A percentile compares a stretch with the other conserved stretches of the same genome.
These are phyloP conservation scores for Silybum marianum DNA, from an alignment of 129 eudicot genomes.

Conservation along the genomic window DNA sequence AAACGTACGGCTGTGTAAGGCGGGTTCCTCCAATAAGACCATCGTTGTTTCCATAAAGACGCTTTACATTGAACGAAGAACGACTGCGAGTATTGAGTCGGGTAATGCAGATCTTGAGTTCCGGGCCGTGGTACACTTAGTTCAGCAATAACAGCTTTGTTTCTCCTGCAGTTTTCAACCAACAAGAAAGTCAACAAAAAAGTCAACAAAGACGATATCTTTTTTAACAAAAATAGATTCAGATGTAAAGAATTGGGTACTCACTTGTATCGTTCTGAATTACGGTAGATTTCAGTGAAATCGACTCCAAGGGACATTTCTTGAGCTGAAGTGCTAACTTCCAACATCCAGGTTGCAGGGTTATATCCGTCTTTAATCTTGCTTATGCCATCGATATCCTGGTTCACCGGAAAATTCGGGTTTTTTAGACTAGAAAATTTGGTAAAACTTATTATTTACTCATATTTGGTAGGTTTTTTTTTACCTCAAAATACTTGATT, in stretches of 20 bases:
- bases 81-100: conserved; percentile 43
- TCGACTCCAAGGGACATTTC: conserved; percentile 53
- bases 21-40: conserved; percentile 59
- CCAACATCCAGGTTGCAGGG: conserved; percentile 86
- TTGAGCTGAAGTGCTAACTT: conserved; percentile 55
- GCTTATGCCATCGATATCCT: conserved; percentile 53
- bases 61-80: conserved; percentile 45
- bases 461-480: neutral
- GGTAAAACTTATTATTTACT: neutral
- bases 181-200: neutral
- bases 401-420: neutral
- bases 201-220: neutral
- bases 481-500: conserved; percentile 70
- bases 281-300: conserved; percentile 52
- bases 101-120: conserved; percentile 36
- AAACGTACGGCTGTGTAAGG: conserved; percentile 51
- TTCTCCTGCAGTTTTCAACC: conserved; percentile 37
- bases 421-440: neutral
- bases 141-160: conserved; percentile 46
- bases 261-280: conserved; percentile 57
- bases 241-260: neutral
- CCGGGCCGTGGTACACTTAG: conserved; percentile 43
- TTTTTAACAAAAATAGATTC: neutral
- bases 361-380: conserved; percentile 67
- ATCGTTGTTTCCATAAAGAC: conserved; percentile 57